Evolutionary conservation across 805 yeast genomes (phyloP).

Genomic region (Wickerhamomyces subpelliculosus): DNA sequence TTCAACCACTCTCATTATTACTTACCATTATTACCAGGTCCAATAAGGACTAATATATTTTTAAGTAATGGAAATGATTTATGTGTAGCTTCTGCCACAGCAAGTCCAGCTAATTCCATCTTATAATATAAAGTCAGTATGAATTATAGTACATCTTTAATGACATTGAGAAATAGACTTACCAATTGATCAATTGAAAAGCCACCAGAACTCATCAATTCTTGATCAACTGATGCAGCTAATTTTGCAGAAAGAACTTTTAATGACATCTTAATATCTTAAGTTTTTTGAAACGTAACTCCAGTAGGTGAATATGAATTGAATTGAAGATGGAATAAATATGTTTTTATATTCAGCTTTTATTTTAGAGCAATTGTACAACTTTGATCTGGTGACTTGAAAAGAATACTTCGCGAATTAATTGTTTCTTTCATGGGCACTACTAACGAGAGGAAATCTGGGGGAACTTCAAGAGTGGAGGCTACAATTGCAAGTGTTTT

Average conservation of each 20-base stretch:
- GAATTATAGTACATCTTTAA: conserved; percentile 2
- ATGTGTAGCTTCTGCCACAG: conserved; percentile 85
- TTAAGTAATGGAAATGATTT: conserved; percentile 49
- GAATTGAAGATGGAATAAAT: no score
- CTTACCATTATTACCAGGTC: conserved; percentile 96
- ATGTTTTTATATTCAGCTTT: no score
- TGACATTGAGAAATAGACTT: conserved; percentile 8
- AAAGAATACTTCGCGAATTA: no score
- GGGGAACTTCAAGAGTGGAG: no score
- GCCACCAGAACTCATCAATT: conserved; percentile 79
- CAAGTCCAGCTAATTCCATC: conserved; percentile 95
- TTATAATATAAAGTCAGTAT: conserved; percentile 27
- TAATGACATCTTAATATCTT: conserved; percentile 10
- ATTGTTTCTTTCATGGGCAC: no score
- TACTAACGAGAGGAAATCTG: no score
- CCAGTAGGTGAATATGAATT: no score
- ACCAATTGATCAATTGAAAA: conserved; percentile 75
- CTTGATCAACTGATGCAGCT: conserved; percentile 78
- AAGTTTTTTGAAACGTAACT: no score
- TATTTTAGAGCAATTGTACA: no score
- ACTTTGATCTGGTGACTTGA: no score
- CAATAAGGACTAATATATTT: conserved; percentile 66
- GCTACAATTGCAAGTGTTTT: no score
- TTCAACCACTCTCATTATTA: no score
- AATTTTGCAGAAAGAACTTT: conserved; percentile 38